Base-by-base conservation (phyloP, 2,329 filamentous ascomycete genomes). In the Knoxdaviesia proteae region DNA sequence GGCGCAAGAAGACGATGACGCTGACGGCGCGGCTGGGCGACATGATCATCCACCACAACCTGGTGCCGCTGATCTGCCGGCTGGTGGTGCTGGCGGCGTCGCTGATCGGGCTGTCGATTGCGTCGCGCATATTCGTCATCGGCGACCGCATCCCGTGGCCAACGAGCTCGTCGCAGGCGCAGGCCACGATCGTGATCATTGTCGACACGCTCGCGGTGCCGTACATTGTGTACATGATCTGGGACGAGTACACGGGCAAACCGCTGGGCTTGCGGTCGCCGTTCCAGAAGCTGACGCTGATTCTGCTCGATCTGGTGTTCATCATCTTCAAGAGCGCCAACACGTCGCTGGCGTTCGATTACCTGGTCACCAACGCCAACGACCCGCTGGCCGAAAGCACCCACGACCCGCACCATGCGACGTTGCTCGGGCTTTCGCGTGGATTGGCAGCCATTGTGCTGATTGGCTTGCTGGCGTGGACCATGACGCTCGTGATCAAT, bases 311-410 rank as follows among this genome's bases (percentile, higher is more conserved):
- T 59, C 68, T 98, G 4, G 78, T 94, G 53, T 98, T 98, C 57
- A 94, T 98, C 53, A 87, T 96, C 37, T 94, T 98, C 63, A 88
- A 94, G 58, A 86, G 87, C 4, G 86, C 87, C 42, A 96, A 94
- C 60, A 71, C 93, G 31, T 82, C 84, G 36, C 65, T 98, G 48
- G 87, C 88, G 2, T 94, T 94, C 56, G 81, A 84, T 55, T 80
- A 84, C 6, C 64, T 94, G 43, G 78, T 84, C 56, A 67, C 71
- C 54, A 59, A 68, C 53, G 58, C 61, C 42, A 74, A 80, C 35
- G 42, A 42, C 31, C 46, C 47, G 10, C 37, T 42, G 11, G 42
- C 43, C 11, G 41, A 39, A 32, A 42, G 39, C 6, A 39, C 43
- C 34, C 42, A 40, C 30, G 43, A 46, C 32, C 42, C 45, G 4